Base-by-base conservation (phyloP, 2,329 filamentous ascomycete genomes). In the Cordyceps cateniannulata region DNA sequence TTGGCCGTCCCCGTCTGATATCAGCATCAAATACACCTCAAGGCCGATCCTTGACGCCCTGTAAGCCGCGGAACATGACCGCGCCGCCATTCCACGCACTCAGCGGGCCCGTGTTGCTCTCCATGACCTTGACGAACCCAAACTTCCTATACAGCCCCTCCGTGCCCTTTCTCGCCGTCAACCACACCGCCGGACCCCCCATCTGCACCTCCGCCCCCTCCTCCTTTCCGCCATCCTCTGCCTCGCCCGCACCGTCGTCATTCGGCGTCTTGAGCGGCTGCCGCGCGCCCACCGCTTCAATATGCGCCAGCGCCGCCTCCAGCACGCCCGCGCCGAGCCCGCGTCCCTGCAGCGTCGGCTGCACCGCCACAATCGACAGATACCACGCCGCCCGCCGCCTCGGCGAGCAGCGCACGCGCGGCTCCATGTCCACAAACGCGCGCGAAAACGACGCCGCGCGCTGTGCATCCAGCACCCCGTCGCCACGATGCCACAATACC, bases 41-140 rank as follows among this genome's bases (percentile, higher is more conserved):
- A 29, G 27, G 27, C 4, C 27, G 27, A 8, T 45, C 56, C 47
- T n/a, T 20, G n/a, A 75, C 59, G 72, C 71, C 53, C 70, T 68
- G 3, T 6, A 57, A 14, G 3, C 54, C 54, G 1, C 54, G 18
- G 45, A 74, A 73, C 74, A 76, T 76, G 62, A 76, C 62, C 8
- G 67, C 53, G 1, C 74, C 73, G 10, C 73, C 73, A 29, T 73
- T 67, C 73, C 73, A 76, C 27, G 66, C 65, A 10, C 66, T 63
- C 64, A 76, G 52, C 61, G 73, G 69, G 1, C 72, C 73, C 24
- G 74, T 68, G 53, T 75, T 75, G 14, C 68, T 69, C 58, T 72
- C 69, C 10, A 66, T 72, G 24, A 74, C 71, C 62, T 72, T 68
- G 10, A 64, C 62, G 58, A 75, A 76, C 0, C 73, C 74, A 74